These are phyloP conservation scores for Coemansia guatemalensis DNA, from an alignment of 192 early-diverging fungal genomes.

Conservation along the genomic window DNA sequence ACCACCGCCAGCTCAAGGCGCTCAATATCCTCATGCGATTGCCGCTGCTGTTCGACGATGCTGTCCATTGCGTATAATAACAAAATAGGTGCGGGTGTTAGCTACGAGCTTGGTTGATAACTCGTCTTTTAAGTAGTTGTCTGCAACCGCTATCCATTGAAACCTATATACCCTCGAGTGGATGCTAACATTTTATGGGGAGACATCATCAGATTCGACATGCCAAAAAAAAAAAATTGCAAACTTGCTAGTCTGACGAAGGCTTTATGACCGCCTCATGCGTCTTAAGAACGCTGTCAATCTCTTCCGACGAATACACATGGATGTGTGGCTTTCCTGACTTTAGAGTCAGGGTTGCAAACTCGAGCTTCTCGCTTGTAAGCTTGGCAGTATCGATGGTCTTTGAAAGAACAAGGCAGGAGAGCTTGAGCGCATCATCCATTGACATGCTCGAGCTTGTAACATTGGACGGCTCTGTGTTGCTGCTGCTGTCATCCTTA, in stretches of 20 bases:
- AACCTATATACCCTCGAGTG: conserved; percentile 1
- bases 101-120: not conserved
- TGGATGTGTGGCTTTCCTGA: conserved; percentile 32
- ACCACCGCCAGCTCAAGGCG: conserved; percentile 87
- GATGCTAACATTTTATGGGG: conserved; percentile 10
- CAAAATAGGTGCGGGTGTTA: not conserved
- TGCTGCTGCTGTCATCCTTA: conserved; percentile 63
- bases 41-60: conserved; percentile 72
- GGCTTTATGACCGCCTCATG: conserved; percentile 47
- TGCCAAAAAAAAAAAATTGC: not conserved
- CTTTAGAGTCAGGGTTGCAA: conserved; percentile 78
- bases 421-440: conserved; percentile 87
- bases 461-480: not conserved
- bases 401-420: conserved; percentile 93
- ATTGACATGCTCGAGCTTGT: conserved; percentile 56
- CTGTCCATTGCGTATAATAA: conserved; percentile 51
- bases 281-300: conserved; percentile 41
- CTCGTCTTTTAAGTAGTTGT: not conserved
- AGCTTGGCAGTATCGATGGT: conserved; percentile 94
- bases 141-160: not conserved
- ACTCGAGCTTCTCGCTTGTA: conserved; percentile 87
- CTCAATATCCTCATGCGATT: conserved; percentile 88
- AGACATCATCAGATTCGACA: not conserved
- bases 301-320: conserved; percentile 41
- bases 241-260: conserved; percentile 5